phyloP scores from a whole-genome alignment of 768 basidiomycete species.

The Termitomyces heimii region DNA sequence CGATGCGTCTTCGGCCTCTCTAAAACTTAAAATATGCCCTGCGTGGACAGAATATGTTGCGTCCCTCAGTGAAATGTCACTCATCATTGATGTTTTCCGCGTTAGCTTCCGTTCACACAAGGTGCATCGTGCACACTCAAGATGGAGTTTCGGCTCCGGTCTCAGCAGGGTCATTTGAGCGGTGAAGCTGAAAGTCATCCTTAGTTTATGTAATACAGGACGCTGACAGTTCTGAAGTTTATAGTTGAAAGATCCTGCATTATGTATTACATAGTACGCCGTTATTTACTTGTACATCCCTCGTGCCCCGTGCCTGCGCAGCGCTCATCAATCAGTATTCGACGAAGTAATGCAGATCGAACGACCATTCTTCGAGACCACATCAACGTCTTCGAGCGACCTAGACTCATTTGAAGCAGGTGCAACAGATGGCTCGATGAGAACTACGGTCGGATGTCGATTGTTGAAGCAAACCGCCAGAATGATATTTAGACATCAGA shows the following conservation, averaged over 20 bases:
- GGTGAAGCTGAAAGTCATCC: too few species aligned
- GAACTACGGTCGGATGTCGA: background rate
- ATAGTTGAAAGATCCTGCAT: too few species aligned
- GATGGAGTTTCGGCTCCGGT: too few species aligned
- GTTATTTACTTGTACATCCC: too few species aligned
- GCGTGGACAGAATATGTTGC: background rate
- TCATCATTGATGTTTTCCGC: too few species aligned
- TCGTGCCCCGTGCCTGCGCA: background rate
- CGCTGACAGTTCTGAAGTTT: too few species aligned
- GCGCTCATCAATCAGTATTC: background rate
- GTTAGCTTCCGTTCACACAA: too few species aligned
- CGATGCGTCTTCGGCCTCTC: background rate
- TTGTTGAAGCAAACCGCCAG: background rate
- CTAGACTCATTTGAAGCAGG: background rate
- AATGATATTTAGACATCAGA: background rate
- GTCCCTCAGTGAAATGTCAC: too few species aligned
- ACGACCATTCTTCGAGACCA: background rate
- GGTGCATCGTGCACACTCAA: too few species aligned
- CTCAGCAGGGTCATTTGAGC: too few species aligned
- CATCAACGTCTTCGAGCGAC: background rate
- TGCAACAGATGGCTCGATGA: background rate
- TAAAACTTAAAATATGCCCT: background rate
- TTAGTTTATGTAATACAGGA: too few species aligned
- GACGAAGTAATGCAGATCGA: background rate
- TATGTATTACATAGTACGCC: too few species aligned